phyloP scores from a whole-genome alignment of 2,329 filamentous ascomycete genomes.

The Neospermospora avenae region DNA sequence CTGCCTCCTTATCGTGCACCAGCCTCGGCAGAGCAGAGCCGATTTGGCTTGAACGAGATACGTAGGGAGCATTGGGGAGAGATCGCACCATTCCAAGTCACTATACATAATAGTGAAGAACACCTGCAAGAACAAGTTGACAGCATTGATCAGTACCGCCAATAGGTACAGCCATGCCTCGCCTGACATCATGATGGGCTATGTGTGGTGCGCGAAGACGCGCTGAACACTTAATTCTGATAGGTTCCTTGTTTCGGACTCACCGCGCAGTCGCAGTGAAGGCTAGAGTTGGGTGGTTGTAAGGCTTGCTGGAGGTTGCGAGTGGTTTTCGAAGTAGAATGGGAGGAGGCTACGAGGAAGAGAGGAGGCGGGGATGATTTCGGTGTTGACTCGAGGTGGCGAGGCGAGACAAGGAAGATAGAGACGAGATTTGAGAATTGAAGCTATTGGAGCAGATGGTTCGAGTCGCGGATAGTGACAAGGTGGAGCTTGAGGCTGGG shows the following conservation, averaged over 20 bases:
- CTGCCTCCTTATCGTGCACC: slow-evolving; percentile 2
- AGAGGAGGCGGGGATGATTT: neutral
- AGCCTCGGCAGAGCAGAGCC: neutral
- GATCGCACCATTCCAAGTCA: slow-evolving; percentile 91
- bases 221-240: neutral
- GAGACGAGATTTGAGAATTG: neutral
- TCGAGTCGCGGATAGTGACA: neutral
- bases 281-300: slow-evolving; percentile 3
- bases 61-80: neutral
- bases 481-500: neutral
- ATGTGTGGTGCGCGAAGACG: slow-evolving; percentile 14
- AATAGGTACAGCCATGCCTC: slow-evolving; percentile 98
- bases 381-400: neutral
- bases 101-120: slow-evolving; percentile 99
- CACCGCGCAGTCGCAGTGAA: slow-evolving; percentile 13
- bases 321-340: slow-evolving; percentile 16
- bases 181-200: slow-evolving; percentile 72
- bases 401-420: neutral
- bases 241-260: neutral
- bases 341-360: neutral
- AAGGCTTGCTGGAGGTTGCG: neutral
- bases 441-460: slow-evolving; percentile 20
- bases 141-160: slow-evolving; percentile 97
- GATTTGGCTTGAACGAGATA: no score
- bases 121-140: slow-evolving; percentile 99